phyloP scores from a whole-genome alignment of 2,329 filamentous ascomycete species.

The Aspergillus latus region DNA sequence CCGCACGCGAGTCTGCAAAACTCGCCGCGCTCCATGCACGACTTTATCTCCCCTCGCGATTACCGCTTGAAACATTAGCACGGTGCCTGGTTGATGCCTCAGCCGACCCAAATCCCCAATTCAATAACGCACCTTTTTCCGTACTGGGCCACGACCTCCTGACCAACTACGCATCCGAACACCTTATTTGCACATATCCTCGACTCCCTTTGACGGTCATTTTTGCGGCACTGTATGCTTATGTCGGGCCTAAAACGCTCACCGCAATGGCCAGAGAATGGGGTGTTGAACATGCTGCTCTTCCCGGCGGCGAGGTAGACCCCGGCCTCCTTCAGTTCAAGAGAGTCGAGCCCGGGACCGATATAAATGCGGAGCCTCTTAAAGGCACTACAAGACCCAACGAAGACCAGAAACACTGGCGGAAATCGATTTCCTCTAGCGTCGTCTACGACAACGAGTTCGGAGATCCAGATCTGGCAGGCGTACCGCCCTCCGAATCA shows the following conservation, averaged over 20 bases:
- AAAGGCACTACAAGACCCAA: constrained; percentile 45
- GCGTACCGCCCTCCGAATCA: constrained; percentile 30
- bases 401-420: constrained; percentile 59
- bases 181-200: constrained; percentile 83
- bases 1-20: constrained; percentile 74
- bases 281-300: constrained; percentile 86
- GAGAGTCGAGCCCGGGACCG: constrained; percentile 47
- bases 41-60: constrained; percentile 74
- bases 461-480: constrained; percentile 58
- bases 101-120: constrained; percentile 73
- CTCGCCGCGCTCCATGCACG: constrained; percentile 89
- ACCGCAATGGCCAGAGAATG: constrained; percentile 75
- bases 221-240: constrained; percentile 82
- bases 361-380: constrained; percentile 40
- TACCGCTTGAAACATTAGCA: constrained; percentile 83
- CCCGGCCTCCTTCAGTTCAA: constrained; percentile 83
- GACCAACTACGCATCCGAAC: constrained; percentile 85
- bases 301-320: constrained; percentile 87
- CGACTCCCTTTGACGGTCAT: constrained; percentile 86
- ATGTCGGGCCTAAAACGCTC: constrained; percentile 73
- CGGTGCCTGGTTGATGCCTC: constrained; percentile 82
- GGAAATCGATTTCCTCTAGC: constrained; percentile 71
- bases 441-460: constrained; percentile 83
- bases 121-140: constrained; percentile 86
- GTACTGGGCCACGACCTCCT: constrained; percentile 80